Evolutionary conservation across 225 moss, liverwort and hornwort species (phyloP).

Genomic region (Pseudoscleropodium purum): DNA sequence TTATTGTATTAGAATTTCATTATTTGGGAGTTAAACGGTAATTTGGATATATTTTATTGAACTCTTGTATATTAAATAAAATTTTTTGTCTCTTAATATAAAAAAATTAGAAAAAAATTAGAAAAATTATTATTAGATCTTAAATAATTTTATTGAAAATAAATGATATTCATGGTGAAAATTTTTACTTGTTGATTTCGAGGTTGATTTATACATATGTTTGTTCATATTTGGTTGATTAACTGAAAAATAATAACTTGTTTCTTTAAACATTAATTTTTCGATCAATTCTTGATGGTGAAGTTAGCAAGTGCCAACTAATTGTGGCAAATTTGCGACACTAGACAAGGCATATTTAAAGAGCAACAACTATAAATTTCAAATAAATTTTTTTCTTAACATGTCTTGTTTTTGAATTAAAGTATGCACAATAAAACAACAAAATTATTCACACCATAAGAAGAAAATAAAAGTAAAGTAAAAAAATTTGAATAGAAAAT

Average conservation of each 20-base stretch:
- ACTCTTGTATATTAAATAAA: background rate
- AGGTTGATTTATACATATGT: background rate
- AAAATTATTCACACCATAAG: background rate
- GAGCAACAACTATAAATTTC: background rate
- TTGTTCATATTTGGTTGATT: background rate
- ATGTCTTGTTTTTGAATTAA: background rate
- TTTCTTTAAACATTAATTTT: background rate
- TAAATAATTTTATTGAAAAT: background rate
- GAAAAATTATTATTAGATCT: background rate
- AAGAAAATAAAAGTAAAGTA: background rate
- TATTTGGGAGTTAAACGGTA: background rate
- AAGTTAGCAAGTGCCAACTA: background rate
- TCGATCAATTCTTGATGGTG: background rate
- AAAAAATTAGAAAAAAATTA: background rate
- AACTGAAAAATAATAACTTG: background rate
- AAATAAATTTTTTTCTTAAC: background rate
- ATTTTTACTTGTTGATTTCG: background rate
- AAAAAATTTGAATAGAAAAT: background rate
- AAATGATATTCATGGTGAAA: background rate
- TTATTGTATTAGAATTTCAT: background rate
- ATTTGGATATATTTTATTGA: background rate
- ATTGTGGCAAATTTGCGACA: background rate
- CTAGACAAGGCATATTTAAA: background rate
- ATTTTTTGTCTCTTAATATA: background rate
- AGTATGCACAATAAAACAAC: background rate